Conservation (phyloP, 345 rosid genomes). For the Lenwebbia sp. region DNA sequence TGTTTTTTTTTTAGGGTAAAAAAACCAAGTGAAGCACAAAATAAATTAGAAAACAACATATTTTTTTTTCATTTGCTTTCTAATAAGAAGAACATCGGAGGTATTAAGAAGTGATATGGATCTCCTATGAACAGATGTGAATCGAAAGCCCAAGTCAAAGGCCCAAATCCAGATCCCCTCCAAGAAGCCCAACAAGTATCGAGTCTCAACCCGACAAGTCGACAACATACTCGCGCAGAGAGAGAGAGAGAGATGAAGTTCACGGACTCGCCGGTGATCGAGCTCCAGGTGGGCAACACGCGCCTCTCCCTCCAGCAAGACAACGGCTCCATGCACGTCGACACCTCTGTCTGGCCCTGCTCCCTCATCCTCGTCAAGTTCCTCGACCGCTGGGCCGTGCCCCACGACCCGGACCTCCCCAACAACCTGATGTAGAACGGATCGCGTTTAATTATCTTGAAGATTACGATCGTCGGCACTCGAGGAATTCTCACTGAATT, state of each 20-base stretch:
- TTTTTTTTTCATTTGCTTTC: no score
- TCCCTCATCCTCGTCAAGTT: constrained; percentile 84
- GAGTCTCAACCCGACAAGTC: neutral
- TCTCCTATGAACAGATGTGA: neutral
- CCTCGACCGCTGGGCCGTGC: constrained; percentile 70
- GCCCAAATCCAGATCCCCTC: no score
- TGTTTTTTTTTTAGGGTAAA: no score
- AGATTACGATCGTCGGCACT: no score
- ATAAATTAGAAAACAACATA: no score
- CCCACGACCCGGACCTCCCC: neutral
- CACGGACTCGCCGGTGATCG: constrained; percentile 83
- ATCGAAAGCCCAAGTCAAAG: neutral
- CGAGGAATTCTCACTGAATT: no score
- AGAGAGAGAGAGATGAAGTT: constrained; percentile 42
- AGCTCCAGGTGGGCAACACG: constrained; percentile 48
- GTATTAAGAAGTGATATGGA: no score
- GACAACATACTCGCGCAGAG: neutral
- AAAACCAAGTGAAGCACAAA: no score
- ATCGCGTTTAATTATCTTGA: no score
- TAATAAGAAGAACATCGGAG: no score
- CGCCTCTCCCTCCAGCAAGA: constrained; percentile 69
- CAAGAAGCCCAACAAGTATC: neutral
- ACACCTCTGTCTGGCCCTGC: constrained; percentile 93
- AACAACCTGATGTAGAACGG: no score
- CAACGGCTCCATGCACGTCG: constrained; percentile 83